Conservation (phyloP, 345 rosid genomes). For the Pistacia vera region DNA sequence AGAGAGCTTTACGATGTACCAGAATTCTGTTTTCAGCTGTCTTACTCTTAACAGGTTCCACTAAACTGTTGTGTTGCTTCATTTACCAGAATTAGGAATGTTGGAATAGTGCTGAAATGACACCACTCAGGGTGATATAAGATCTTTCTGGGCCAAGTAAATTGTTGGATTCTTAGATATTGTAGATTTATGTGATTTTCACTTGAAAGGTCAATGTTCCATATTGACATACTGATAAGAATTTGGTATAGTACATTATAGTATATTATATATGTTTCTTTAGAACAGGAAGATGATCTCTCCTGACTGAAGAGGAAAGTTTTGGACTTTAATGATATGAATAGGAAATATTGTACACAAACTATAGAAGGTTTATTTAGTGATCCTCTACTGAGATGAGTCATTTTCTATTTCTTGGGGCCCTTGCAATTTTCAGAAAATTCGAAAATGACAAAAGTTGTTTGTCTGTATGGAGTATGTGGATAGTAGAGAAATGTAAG, state of each 20-base stretch:
- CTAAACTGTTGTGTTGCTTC: not conserved
- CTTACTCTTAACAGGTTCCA: not conserved
- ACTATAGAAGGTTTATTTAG: not conserved
- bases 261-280: not conserved
- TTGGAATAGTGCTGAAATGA: slow-evolving; percentile 9
- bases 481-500: not conserved
- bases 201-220: not conserved
- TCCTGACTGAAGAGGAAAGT: not conserved
- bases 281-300: not conserved
- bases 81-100: slow-evolving; percentile 2
- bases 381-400: not conserved
- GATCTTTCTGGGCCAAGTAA: slow-evolving; percentile 4
- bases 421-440: not conserved
- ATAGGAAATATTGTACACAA: not conserved
- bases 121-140: slow-evolving; percentile 8
- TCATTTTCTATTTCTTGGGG: not conserved
- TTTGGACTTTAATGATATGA: not conserved
- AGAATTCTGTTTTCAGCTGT: not conserved
- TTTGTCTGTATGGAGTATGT: not conserved
- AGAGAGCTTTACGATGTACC: not conserved
- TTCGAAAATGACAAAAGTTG: not conserved
- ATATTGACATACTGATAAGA: not conserved
- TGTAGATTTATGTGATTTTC: slow-evolving; percentile 10
- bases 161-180: not conserved
- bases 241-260: slow-evolving; percentile 14